A percentile compares a stretch with the other conserved stretches of the same genome.
phyloP scores from a whole-genome alignment of 2,329 filamentous ascomycete species.

The Ophiostoma fasciatum region DNA sequence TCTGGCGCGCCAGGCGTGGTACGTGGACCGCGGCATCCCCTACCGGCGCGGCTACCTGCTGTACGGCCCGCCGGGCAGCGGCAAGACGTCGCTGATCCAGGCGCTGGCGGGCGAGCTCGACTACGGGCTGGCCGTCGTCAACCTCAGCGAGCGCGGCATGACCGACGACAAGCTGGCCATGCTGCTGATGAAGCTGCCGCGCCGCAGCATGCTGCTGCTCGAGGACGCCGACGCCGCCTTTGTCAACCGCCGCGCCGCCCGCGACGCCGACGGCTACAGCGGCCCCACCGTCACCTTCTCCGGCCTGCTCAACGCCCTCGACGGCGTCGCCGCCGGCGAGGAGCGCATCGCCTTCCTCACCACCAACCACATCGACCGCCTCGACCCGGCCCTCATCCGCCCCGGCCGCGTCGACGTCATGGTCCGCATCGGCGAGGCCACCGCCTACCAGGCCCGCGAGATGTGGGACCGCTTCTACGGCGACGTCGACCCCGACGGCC shows the following conservation, averaged over 20 bases:
- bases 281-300: constrained; percentile 91
- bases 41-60: constrained; percentile 82
- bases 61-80: constrained; percentile 78
- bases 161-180: constrained; percentile 82
- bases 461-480: constrained; percentile 96
- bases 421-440: constrained; percentile 76
- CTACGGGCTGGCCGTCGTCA: constrained; percentile 84
- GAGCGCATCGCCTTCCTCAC: constrained; percentile 90
- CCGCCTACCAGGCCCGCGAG: constrained; percentile 64
- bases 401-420: constrained; percentile 92
- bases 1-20: constrained; percentile 67
- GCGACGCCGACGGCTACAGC: constrained; percentile 67
- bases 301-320: constrained; percentile 68
- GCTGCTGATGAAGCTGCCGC: constrained; percentile 71
- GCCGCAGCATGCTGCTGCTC: constrained; percentile 65
- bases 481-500: constrained; percentile 53
- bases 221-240: constrained; percentile 92
- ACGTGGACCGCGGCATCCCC: constrained; percentile 85
- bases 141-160: constrained; percentile 76
- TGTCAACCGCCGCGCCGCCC: constrained; percentile 61
- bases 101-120: constrained; percentile 85
- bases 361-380: constrained; percentile 80
- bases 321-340: constrained; percentile 88
- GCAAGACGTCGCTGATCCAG: constrained; percentile 93
- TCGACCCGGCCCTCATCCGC: constrained; percentile 78